Percentiles rank a stretch among this genome's conserved stretches.
Evolutionary conservation across 106 monocot species (phyloP).

Genomic region (Agapanthus africanus): DNA sequence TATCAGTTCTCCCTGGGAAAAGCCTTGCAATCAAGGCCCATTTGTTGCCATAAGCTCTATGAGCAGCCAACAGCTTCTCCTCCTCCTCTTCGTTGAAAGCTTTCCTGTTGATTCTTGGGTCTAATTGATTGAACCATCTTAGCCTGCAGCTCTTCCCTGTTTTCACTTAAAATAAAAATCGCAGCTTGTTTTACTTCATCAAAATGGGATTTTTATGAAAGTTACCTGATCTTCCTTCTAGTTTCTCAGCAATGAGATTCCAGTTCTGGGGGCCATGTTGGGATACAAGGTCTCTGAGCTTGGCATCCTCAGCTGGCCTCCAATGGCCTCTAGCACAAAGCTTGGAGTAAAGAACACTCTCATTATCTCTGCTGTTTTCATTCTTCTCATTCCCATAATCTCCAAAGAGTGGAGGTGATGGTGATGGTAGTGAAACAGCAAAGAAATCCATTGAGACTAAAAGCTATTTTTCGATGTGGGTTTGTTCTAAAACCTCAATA

Average conservation of each 20-base stretch:
- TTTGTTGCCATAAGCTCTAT: conserved; percentile 36
- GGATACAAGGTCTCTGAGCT: conserved; percentile 24
- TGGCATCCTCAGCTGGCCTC: no score
- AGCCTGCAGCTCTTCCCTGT: conserved; percentile 65
- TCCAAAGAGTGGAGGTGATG: neutral
- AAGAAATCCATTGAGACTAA: neutral
- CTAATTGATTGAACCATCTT: conserved; percentile 66
- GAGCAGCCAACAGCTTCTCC: conserved; percentile 28
- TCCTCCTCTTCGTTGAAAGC: conserved; percentile 57
- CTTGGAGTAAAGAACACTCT: conserved; percentile 6
- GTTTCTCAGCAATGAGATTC: no score
- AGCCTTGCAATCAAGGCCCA: conserved; percentile 49
- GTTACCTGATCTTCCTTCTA: conserved; percentile 30
- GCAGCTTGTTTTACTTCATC: neutral
- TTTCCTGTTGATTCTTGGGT: conserved; percentile 49
- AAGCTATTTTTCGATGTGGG: neutral
- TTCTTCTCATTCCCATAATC: neutral
- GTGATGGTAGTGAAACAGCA: neutral
- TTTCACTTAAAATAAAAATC: neutral
- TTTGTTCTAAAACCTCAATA: neutral
- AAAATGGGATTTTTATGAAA: neutral
- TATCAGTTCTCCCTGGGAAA: conserved; percentile 54
- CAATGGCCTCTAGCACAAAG: no score
- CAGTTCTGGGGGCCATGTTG: conserved; percentile 20
- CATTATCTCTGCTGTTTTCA: neutral